Conservation (phyloP, 331 rosid species). For the Quercus phellos region DNA sequence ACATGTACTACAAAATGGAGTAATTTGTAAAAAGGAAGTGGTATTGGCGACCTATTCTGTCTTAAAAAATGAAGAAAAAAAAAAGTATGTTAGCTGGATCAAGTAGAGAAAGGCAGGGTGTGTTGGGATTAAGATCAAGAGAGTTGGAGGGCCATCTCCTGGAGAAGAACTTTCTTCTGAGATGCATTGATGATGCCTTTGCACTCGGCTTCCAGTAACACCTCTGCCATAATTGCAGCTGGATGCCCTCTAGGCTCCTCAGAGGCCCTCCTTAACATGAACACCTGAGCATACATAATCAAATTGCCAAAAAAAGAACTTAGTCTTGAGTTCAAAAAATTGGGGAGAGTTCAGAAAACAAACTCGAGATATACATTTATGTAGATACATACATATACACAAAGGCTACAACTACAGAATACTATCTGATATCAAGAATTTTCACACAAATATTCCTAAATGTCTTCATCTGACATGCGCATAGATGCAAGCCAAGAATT, state of each 20-base stretch:
- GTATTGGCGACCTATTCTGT: background rate
- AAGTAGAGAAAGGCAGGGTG: background rate
- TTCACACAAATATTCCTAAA: background rate
- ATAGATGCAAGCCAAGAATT: too few relatives aligned
- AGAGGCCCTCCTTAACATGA: constrained; percentile 70
- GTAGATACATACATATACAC: too few relatives aligned
- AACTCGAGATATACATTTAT: background rate
- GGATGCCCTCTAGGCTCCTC: constrained; percentile 76
- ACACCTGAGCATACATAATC: constrained; percentile 35
- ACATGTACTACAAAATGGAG: constrained; percentile 19
- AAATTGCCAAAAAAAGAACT: background rate
- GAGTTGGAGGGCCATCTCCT: constrained; percentile 60
- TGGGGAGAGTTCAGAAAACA: background rate
- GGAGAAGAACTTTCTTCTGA: constrained; percentile 59
- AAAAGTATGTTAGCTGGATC: background rate
- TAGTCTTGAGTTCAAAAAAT: background rate
- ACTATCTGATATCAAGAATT: too few relatives aligned
- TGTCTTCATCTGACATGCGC: too few relatives aligned
- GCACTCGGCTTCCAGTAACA: constrained; percentile 64
- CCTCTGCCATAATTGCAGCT: constrained; percentile 68
- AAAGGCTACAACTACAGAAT: too few relatives aligned
- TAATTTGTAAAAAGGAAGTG: constrained; percentile 12
- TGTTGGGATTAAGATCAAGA: constrained; percentile 25
- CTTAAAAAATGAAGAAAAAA: background rate
- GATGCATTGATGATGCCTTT: constrained; percentile 63